Percentiles rank a stretch among this genome's conserved stretches.
Evolutionary conservation across 306 rosid genomes (phyloP).

Genomic region (Fagus sylvatica): DNA sequence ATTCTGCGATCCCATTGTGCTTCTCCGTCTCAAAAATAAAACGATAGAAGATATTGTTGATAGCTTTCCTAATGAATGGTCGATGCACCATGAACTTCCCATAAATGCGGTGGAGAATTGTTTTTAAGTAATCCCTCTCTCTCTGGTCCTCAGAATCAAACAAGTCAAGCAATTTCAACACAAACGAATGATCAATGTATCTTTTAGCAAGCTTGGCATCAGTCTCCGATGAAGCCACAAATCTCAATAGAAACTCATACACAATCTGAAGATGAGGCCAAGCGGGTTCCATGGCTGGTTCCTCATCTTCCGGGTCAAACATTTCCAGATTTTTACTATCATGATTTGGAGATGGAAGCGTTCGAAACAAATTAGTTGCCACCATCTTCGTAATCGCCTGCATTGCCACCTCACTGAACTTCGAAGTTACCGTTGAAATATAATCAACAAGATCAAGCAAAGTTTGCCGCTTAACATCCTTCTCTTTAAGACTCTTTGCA

Average conservation of each 20-base stretch:
- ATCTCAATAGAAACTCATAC: slow-evolving; percentile 54
- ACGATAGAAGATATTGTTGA: slow-evolving; percentile 57
- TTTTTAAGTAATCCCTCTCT: slow-evolving; percentile 69
- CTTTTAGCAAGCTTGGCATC: slow-evolving; percentile 66
- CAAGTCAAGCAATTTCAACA: slow-evolving; percentile 57
- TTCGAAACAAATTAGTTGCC: slow-evolving; percentile 50
- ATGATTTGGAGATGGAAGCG: slow-evolving; percentile 42
- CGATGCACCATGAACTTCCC: slow-evolving; percentile 74
- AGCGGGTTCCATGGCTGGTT: slow-evolving; percentile 55
- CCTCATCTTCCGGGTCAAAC: slow-evolving; percentile 60
- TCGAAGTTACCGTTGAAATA: slow-evolving; percentile 39
- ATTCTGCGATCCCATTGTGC: slow-evolving; percentile 61
- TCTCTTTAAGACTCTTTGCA: slow-evolving; percentile 45
- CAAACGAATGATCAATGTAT: slow-evolving; percentile 57
- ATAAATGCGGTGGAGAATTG: slow-evolving; percentile 59
- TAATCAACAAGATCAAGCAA: slow-evolving; percentile 65
- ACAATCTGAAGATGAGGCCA: slow-evolving; percentile 70
- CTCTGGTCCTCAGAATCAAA: slow-evolving; percentile 72
- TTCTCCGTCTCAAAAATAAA: slow-evolving; percentile 67
- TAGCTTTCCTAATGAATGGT: slow-evolving; percentile 62
- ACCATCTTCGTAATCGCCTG: slow-evolving; percentile 61
- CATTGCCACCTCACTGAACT: slow-evolving; percentile 54
- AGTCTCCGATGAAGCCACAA: slow-evolving; percentile 57
- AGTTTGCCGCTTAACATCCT: slow-evolving; percentile 55
- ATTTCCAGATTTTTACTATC: slow-evolving; percentile 42